Percentiles rank a stretch among this genome's conserved stretches.
phyloP scores from a whole-genome alignment of 495 filamentous ascomycete species.

The Penicillium goetzii region DNA sequence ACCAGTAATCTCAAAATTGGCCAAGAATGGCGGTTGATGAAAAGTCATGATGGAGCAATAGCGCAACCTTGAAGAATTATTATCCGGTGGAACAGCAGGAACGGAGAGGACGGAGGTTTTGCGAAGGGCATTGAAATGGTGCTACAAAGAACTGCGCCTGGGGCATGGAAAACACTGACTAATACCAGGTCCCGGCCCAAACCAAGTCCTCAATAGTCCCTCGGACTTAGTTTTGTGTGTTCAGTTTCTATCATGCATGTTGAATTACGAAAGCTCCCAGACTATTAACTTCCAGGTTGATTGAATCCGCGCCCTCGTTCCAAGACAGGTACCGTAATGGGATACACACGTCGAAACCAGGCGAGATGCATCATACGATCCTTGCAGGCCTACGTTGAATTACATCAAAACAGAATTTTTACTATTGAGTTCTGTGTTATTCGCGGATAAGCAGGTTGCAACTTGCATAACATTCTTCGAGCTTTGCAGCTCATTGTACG shows the following conservation, averaged over 20 bases:
- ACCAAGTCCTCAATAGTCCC: neutral
- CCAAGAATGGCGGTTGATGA: neutral
- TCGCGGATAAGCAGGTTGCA: neutral
- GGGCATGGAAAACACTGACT: neutral
- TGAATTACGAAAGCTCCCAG: no score
- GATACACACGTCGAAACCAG: no score
- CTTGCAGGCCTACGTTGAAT: neutral
- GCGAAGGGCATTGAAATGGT: neutral
- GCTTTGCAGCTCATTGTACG: neutral
- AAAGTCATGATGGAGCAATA: neutral
- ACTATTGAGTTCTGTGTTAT: neutral
- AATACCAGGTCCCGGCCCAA: neutral
- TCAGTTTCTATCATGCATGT: no score
- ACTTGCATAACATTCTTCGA: neutral
- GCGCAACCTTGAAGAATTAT: neutral
- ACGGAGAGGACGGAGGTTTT: neutral
- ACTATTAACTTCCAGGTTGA: no score
- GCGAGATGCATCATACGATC: no score
- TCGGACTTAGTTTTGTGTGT: neutral
- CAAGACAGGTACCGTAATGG: no score
- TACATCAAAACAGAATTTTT: no score
- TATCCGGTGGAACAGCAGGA: neutral
- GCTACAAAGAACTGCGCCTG: neutral
- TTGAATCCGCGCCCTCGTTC: no score
- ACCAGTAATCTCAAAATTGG: neutral